These are phyloP conservation scores for Leucaena leucocephala DNA, from an alignment of 306 rosid genomes.

Conservation along the genomic window DNA sequence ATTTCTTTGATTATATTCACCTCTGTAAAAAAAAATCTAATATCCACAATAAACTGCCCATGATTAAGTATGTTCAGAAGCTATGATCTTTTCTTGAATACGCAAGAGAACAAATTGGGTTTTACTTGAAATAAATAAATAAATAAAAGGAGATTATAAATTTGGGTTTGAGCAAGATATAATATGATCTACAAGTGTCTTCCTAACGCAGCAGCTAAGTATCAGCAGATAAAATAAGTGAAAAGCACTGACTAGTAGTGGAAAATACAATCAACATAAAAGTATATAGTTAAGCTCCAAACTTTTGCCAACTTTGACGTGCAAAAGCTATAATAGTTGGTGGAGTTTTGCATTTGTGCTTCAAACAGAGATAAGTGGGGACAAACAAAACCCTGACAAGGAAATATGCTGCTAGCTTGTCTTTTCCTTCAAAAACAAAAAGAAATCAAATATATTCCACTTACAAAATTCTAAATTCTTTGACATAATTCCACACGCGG, in stretches of 20 bases:
- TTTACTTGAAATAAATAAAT: neutral
- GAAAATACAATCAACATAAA: slow-evolving; percentile 19
- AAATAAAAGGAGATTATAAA: neutral
- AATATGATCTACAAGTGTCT: neutral
- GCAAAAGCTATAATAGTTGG: neutral
- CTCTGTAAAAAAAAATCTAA: neutral
- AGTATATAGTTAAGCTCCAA: slow-evolving; percentile 27
- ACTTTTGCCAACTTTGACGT: neutral
- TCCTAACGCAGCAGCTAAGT: neutral
- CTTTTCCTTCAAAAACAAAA: slow-evolving; percentile 4
- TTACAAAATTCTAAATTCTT: neutral
- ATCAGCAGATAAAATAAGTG: slow-evolving; percentile 1
- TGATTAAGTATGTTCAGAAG: neutral
- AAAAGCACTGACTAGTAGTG: slow-evolving; percentile 21
- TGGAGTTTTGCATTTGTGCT: slow-evolving; percentile 15
- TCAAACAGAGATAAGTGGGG: neutral
- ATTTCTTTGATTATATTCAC: neutral
- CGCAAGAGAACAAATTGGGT: slow-evolving; percentile 6
- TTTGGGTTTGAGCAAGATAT: slow-evolving; percentile 2
- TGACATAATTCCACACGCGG: neutral
- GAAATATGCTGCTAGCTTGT: neutral
- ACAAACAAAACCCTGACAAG: slow-evolving; percentile 17
- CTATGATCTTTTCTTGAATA: slow-evolving; percentile 31
- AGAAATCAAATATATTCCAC: neutral
- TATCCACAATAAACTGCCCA: neutral